Conservation (phyloP, 2,329 filamentous ascomycete genomes). For the Bipolaris bicolor region DNA sequence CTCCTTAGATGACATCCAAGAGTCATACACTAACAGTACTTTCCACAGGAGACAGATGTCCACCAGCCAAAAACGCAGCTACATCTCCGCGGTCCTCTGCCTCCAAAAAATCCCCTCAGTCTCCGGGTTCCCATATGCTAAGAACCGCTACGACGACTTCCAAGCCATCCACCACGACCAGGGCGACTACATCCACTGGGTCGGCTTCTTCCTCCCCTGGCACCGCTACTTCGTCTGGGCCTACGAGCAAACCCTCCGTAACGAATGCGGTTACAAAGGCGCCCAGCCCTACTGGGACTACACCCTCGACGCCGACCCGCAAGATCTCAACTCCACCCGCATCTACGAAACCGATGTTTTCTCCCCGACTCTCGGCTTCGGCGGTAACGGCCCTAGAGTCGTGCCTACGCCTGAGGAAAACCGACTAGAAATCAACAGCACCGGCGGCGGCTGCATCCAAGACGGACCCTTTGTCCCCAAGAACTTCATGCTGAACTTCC, state of each 20-base stretch:
- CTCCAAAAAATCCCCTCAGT: constrained; percentile 23
- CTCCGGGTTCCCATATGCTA: constrained; percentile 21
- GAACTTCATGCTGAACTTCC: constrained; percentile 33
- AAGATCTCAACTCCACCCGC: constrained; percentile 19
- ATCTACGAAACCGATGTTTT: constrained; percentile 29
- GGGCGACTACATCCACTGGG: constrained; percentile 33
- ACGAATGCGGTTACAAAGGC: constrained; percentile 33
- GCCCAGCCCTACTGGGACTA: constrained; percentile 48
- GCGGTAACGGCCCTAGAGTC: constrained; percentile 44
- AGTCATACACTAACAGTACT: not conserved
- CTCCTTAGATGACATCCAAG: not conserved
- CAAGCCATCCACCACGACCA: constrained; percentile 31
- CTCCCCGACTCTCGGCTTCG: constrained; percentile 37
- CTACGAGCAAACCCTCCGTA: constrained; percentile 31
- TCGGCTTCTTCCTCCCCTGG: constrained; percentile 32
- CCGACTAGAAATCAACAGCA: constrained; percentile 32
- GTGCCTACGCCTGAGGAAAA: constrained; percentile 32
- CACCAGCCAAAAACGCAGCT: constrained; percentile 20
- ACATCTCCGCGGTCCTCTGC: constrained; percentile 36
- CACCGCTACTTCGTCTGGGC: constrained; percentile 32
- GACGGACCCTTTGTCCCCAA: constrained; percentile 38
- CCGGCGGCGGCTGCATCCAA: constrained; percentile 43
- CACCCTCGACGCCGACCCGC: constrained; percentile 29
- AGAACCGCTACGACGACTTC: constrained; percentile 35
- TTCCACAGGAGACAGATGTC: constrained; percentile 28